Evolutionary conservation across 129 eudicot species (phyloP), one percentile per base, ranked within the genome.

Genomic region (Chrysanthemum makinoi): DNA sequence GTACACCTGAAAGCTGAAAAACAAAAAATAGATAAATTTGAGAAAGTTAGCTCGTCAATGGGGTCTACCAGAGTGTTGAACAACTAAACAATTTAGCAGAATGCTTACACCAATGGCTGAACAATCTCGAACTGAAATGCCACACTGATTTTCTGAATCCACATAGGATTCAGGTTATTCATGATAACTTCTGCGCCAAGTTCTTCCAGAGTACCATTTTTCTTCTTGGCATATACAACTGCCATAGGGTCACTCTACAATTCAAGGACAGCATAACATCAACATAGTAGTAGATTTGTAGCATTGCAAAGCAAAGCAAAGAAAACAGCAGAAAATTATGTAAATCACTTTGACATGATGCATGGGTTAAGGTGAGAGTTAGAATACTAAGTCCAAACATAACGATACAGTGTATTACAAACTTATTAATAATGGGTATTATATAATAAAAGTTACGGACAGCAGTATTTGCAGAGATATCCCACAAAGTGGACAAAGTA

Each of bases 171-270:
- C 73, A 95, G 75, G 74, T 64, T 86, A 88, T 95, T 90, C 97
- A 95, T 82, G 79, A 95, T 86, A 68, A 95, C 99, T 73, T 95
- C 99, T 26, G 99, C 88, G 15, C 99, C 99, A 81, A 95, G 79
- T 83, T 95, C 96, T 73, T 90, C 87, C 33, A 90, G 79, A 59
- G 62, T 80, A 72, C 97, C 97, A 63, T 86, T 85, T 72, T 73
- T 83, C 80, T 65, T 90, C 84, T 84, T 86, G 66, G 63, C 64
- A 75, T 79, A 95, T 48, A 84, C 88, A 28, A 95, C 88, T 46
- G 89, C 91, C 87, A 95, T 95, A 10, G 97, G 99, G 83, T 95
- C 99, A 78, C 99, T 95, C 99, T 95, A 80, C 62, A 79, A 50
- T 19, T 57, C 30, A 30, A 70, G 39, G 28, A 19, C 64, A 77